phyloP scores from a whole-genome alignment of 768 basidiomycete genomes.

The Pulveroboletus ravenelii region DNA sequence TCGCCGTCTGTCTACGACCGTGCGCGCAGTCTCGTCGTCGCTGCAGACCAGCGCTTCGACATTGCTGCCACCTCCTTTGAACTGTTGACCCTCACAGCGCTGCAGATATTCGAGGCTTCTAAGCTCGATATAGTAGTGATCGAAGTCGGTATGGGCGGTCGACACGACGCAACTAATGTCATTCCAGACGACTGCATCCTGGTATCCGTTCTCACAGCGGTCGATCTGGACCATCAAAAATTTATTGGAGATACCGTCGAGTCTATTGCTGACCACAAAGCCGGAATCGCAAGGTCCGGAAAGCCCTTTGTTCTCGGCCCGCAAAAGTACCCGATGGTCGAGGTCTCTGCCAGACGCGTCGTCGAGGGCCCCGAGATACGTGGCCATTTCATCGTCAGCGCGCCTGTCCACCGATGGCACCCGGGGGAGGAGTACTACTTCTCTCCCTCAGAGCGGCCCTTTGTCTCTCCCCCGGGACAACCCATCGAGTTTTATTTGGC shows the following conservation, averaged over 20 bases:
- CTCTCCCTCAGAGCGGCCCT: slow-evolving; percentile 28
- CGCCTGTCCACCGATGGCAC: slow-evolving; percentile 31
- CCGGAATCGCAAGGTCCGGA: slow-evolving; percentile 64
- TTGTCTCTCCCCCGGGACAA: slow-evolving; percentile 35
- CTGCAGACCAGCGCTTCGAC: slow-evolving; percentile 38
- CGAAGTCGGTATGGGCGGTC: slow-evolving; percentile 95
- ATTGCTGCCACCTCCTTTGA: slow-evolving; percentile 74
- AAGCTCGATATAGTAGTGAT: slow-evolving; percentile 78
- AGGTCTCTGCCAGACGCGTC: slow-evolving; percentile 37
- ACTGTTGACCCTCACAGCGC: slow-evolving; percentile 76
- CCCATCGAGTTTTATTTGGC: slow-evolving; percentile 41
- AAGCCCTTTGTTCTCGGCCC: slow-evolving; percentile 62
- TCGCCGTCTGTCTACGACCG: slow-evolving; percentile 41
- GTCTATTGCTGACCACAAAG: slow-evolving; percentile 79
- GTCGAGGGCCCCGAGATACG: slow-evolving; percentile 36
- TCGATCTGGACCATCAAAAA: slow-evolving; percentile 91
- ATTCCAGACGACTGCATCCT: slow-evolving; percentile 66
- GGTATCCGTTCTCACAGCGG: slow-evolving; percentile 76
- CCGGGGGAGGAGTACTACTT: slow-evolving; percentile 34
- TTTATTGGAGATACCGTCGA: slow-evolving; percentile 77
- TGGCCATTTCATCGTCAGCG: slow-evolving; percentile 37
- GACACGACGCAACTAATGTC: slow-evolving; percentile 89
- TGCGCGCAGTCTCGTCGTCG: slow-evolving; percentile 45
- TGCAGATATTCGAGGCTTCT: slow-evolving; percentile 64
- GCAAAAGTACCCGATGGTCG: slow-evolving; percentile 53